These are phyloP conservation scores for Maudiozyma barnettii DNA, from an alignment of 805 yeast genomes.

Conservation along the genomic window DNA sequence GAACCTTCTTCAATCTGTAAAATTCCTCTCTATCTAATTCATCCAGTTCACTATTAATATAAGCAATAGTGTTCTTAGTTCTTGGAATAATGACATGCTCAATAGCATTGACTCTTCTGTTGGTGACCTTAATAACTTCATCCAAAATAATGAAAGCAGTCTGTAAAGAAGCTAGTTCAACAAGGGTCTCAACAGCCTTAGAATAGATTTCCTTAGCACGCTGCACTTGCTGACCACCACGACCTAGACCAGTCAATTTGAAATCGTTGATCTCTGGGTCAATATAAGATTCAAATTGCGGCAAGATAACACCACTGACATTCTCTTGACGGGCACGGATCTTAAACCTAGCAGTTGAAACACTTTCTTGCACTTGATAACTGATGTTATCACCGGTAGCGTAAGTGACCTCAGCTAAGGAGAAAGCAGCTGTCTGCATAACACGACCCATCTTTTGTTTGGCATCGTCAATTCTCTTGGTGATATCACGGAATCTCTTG, in stretches of 20 bases:
- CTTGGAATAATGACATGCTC: conserved; percentile 97
- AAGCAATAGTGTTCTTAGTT: conserved; percentile 86
- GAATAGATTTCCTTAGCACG: conserved; percentile 89
- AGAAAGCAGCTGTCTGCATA: conserved; percentile 97
- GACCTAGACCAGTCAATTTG: conserved; percentile 91
- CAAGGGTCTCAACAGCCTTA: conserved; percentile 93
- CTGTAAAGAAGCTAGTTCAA: conserved; percentile 90
- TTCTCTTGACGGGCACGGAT: conserved; percentile 90
- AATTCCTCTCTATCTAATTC: conserved; percentile 98
- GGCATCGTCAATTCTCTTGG: conserved; percentile 87
- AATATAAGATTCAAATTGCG: conserved; percentile 80
- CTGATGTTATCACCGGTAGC: conserved; percentile 96
- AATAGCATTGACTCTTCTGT: conserved; percentile 96
- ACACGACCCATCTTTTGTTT: conserved; percentile 96
- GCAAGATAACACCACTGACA: conserved; percentile 90
- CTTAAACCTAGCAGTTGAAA: conserved; percentile 73
- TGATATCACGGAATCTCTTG: conserved; percentile 90
- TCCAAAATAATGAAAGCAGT: conserved; percentile 94
- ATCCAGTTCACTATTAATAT: conserved; percentile 92
- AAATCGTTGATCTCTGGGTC: conserved; percentile 86
- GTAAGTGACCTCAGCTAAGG: conserved; percentile 92
- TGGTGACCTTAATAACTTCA: conserved; percentile 95
- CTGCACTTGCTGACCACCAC: conserved; percentile 98
- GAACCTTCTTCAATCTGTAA: conserved; percentile 91
- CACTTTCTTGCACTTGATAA: conserved; percentile 92